Evolutionary conservation across 495 filamentous ascomycete genomes (phyloP), one percentile per base, ranked within the genome.

Genomic region (Astrocystis sublimbata): DNA sequence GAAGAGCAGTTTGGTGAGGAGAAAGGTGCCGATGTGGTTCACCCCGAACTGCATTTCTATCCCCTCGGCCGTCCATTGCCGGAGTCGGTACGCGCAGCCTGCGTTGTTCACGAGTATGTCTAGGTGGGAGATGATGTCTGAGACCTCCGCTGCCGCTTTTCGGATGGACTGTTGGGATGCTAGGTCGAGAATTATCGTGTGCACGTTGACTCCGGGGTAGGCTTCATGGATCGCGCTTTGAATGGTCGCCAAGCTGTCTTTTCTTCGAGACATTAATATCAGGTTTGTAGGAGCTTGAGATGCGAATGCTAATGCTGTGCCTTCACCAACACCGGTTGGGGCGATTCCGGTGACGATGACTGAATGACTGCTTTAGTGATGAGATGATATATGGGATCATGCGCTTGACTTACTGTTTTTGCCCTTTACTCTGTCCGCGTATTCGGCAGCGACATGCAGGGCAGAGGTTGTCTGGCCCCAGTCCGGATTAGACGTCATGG

Each of bases 81-180:
- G 66, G 0, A 72, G 71, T 1, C 75, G 73, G 4, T 72, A 68
- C 46, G 68, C 68, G 35, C 73, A 67, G 17, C 58, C 58, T 6
- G 83, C 84, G 51, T 86, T 87, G 68, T 87, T 87, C 57, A 86
- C 69, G 6, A 87, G 69, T 1, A 81, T 77, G 68, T 87, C 85
- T 0, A 87, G 59, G 33, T 65, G 71, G 40, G 74, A 69, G n/a
- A 77, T 79, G 23, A 80, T 45, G 13, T 61, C 30, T 6, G 56
- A 50, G 5, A 85, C 71, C 21, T 77, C 70, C 8, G 64, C 64
- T 10, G 78, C 82, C 2, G 82, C 81, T 28, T 70, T 57, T 19
- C 75, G 75, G 31, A 83, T 70, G 1, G 76, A 67, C 15, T 68
- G 57, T 38, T 83, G 80, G 1, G 78, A 81, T 13, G 76, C 68